Base-by-base conservation (phyloP, 1,139 yeast genomes). In the Spathaspora sp. region DNA sequence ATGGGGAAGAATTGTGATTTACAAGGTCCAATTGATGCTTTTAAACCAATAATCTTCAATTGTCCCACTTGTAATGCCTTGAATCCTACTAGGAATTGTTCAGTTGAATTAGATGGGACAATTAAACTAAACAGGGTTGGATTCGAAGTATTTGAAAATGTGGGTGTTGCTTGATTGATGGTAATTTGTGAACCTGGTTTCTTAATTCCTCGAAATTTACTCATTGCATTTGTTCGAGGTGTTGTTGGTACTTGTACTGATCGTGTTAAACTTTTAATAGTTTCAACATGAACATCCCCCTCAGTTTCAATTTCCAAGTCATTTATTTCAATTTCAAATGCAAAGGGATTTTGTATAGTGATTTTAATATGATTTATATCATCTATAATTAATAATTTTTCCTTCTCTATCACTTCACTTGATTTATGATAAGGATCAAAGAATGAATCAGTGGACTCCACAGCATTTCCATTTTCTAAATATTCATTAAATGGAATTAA, bases 311-410 rank as follows among this genome's bases (percentile, higher is more conserved):
- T 64, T 38, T 67, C 62, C 2, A 89, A 61, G 42, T 81, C 81
- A 29, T 71, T 70, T 3, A 93, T 68, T 40, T 82, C 85, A 9
- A 91, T 65, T 43, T 85, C 89, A 62, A 89, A 89, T 9, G 81
- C 79, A 65, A 82, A 89, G 2, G 97, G 96, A 58, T 93, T 93
- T 57, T 87, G 93, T 8, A 93, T 58, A 2, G 74, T 70, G 1
- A 89, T 68, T 16, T 71, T 64, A 26, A 86, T 65, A 51, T 78
- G 82, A 27, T 76, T 75, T 10, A 72, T 63, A 44, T 85, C 89
- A 44, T 80, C 83, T 49, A 75, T 77, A 2, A 84, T 79, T 13
- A 84, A 55, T 10, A 77, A 62, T 24, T 64, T 61, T 13, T 71
- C 74, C 27, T 60, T 61, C 42, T 61, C 62, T 4, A 57, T 43